Evolutionary conservation across 2,329 filamentous ascomycete species (phyloP), one percentile per base, ranked within the genome.

Genomic region (Fusarium sp.): DNA sequence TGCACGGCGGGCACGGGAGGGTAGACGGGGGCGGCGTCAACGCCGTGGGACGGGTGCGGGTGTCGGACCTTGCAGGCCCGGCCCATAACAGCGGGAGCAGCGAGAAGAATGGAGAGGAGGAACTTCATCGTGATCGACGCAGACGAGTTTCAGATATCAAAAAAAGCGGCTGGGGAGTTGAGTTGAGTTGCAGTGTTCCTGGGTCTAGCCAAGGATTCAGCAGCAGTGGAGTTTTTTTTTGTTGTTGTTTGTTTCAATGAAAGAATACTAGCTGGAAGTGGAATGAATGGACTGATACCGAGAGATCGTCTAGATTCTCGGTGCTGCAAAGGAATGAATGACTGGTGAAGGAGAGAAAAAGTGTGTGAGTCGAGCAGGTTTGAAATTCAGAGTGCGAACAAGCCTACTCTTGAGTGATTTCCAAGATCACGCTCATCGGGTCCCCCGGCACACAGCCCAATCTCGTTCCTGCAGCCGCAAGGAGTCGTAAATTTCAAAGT

Each of bases 1-100:
- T 52, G 32, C 25, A 32, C 36, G 24, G 46, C 47, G 2, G 53
- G 31, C 31, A 32, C 31, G 11, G 6, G 54, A 8, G 52, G 63
- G 28, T 48, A 36, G 11, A 49, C 48, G 12, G 56, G 40, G n/a
- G n/a, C n/a, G 2, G 31, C 36, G 2, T 56, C 42, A 25, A 50
- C 34, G 9, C 38, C 40, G 5, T 52, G 40, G 25, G 53, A 40
- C 13, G 56, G 44, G 38, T 59, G 58, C 7, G 58, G 39, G 56
- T 59, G 60, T 29, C 51, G 64, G 24, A 38, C 32, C 38, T 55
- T 59, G 61, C 69, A 71, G 26, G 67, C 65, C 19, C 69, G 67
- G 45, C 69, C 69, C 69, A 71, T 70, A 24, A 71, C 69, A 24
- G 64, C 69, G 9, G 69, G 69, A 46, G 53, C 63, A 54, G 66